Conservation (phyloP, 2,329 filamentous ascomycete genomes). For the Neofusicoccum kwambonambiense region DNA sequence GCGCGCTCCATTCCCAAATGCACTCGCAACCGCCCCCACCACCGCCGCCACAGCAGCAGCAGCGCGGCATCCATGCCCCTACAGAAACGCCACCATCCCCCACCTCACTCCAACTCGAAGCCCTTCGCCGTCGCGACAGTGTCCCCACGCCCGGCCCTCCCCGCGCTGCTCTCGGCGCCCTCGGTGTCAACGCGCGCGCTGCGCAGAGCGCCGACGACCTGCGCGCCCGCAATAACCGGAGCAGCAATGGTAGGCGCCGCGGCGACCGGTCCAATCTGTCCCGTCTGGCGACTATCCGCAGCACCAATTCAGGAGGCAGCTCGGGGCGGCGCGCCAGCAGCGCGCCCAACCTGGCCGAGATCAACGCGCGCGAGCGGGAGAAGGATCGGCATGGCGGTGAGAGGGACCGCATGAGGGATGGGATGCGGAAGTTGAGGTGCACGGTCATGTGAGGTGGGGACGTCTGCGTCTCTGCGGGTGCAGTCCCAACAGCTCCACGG, state of each 20-base stretch:
- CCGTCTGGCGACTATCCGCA: conserved; percentile 7
- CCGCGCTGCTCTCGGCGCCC: background rate
- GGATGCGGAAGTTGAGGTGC: background rate
- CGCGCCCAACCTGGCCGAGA: background rate
- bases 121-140: conserved; percentile 4
- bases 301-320: background rate
- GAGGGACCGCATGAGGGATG: background rate
- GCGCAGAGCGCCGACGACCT: conserved; percentile 16
- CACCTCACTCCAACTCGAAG: background rate
- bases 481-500: no score
- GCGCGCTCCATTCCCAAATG: background rate
- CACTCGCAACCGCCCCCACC: background rate
- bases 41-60: background rate
- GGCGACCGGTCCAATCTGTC: background rate
- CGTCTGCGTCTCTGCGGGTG: background rate
- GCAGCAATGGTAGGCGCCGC: background rate
- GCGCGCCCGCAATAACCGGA: background rate
- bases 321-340: background rate
- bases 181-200: background rate
- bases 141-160: background rate
- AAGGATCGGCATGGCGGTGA: background rate
- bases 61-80: background rate
- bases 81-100: background rate
- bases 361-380: background rate
- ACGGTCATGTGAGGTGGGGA: background rate